Percentiles rank a stretch among this genome's conserved stretches.
Conservation (phyloP, 805 yeast species). For the Maudiozyma pseudohumilis region DNA sequence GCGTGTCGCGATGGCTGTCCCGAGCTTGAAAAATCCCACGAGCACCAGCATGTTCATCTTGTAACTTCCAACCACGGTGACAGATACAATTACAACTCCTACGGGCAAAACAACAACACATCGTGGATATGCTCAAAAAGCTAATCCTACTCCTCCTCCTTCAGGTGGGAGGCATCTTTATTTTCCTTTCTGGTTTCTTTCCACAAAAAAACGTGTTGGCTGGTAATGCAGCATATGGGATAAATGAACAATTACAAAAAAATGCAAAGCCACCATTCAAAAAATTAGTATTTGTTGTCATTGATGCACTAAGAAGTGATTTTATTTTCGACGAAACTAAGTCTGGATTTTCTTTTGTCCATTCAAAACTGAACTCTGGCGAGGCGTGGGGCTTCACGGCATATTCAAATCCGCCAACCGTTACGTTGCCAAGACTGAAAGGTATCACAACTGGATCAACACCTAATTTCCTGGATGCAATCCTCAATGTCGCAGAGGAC, state of each 20-base stretch:
- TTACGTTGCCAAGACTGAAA: constrained; percentile 85
- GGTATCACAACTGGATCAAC: constrained; percentile 93
- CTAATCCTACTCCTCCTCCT: constrained; percentile 8
- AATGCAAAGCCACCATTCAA: constrained; percentile 38
- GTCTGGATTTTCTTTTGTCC: constrained; percentile 62
- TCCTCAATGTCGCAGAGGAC: constrained; percentile 85
- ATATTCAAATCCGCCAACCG: constrained; percentile 90
- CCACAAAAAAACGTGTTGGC: constrained; percentile 76
- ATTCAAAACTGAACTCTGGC: constrained; percentile 52
- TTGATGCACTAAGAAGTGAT: constrained; percentile 89
- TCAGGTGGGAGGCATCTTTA: constrained; percentile 45
- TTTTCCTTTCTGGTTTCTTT: constrained; percentile 78
- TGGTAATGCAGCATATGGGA: constrained; percentile 40
- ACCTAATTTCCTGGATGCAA: constrained; percentile 89
- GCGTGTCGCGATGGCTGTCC: no score
- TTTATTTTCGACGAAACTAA: constrained; percentile 54
- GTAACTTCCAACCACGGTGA: no score
- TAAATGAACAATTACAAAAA: constrained; percentile 24
- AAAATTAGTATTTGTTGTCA: constrained; percentile 68
- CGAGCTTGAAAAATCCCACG: no score
- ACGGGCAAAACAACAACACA: background rate
- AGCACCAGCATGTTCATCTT: no score
- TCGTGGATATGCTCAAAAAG: constrained; percentile 1
- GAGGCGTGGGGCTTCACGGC: constrained; percentile 84
- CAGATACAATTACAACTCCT: no score